Evolutionary conservation across 192 early-diverging fungal genomes (phyloP).

Genomic region (Coemansia sp.): DNA sequence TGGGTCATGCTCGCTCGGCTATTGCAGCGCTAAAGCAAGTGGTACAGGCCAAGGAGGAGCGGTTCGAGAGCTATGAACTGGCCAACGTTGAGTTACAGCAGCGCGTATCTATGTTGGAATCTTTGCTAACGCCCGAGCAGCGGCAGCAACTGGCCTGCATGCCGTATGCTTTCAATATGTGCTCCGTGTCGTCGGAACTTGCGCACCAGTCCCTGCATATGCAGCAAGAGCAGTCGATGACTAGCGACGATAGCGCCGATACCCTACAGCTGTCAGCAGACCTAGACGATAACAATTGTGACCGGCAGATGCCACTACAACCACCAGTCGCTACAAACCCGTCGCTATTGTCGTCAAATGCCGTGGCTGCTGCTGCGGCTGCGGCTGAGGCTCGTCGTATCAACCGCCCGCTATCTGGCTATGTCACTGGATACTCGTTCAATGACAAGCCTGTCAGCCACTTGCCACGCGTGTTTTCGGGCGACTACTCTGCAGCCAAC

Average conservation of each 20-base stretch:
- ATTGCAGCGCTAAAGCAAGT: conserved; percentile 49
- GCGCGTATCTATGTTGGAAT: conserved; percentile 33
- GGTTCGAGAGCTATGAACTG: conserved; percentile 40
- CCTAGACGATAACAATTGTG: neutral
- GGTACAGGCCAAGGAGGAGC: conserved; percentile 52
- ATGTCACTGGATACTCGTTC: conserved; percentile 37
- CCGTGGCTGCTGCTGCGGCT: neutral
- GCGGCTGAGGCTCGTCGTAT: conserved; percentile 8
- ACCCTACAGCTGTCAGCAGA: conserved; percentile 2
- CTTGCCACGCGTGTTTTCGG: conserved; percentile 53
- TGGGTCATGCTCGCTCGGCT: conserved; percentile 51
- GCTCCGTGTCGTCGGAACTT: neutral
- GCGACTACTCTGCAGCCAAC: conserved; percentile 38
- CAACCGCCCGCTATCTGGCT: conserved; percentile 41
- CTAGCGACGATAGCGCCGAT: neutral
- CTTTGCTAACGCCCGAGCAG: conserved; percentile 33
- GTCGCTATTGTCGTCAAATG: neutral
- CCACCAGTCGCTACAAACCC: neutral
- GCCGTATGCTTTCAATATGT: conserved; percentile 16
- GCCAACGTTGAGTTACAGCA: conserved; percentile 41
- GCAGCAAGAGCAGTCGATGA: neutral
- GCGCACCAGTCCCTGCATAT: conserved; percentile 1
- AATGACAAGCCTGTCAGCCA: conserved; percentile 38
- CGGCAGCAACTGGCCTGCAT: conserved; percentile 23
- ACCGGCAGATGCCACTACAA: neutral